phyloP scores from a whole-genome alignment of 2,329 filamentous ascomycete species.

The Alternaria conjuncta region DNA sequence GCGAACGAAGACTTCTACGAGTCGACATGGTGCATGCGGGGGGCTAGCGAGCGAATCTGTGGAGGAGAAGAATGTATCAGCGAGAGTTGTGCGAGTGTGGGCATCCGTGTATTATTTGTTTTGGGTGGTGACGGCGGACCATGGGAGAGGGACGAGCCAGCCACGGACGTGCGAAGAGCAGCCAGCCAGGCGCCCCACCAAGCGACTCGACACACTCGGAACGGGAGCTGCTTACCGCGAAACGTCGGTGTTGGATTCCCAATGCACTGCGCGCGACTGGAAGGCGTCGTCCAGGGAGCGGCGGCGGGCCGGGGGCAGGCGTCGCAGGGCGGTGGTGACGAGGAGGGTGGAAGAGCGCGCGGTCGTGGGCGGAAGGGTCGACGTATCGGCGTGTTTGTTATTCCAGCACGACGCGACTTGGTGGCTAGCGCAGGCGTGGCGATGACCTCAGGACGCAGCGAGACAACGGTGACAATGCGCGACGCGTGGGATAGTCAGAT shows the following conservation, averaged over 20 bases:
- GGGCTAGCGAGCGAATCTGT: constrained; percentile 11
- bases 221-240: constrained; percentile 20
- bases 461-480: constrained; percentile 1
- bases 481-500: constrained; percentile 15
- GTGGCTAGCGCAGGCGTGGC: constrained; percentile 13
- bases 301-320: constrained; percentile 1
- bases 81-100: constrained; percentile 12
- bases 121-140: constrained; percentile 7
- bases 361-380: constrained; percentile 11
- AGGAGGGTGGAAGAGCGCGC: background rate
- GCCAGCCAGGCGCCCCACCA: constrained; percentile 16
- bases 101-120: constrained; percentile 1
- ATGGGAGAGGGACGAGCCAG: constrained; percentile 12
- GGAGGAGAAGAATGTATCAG: constrained; percentile 18
- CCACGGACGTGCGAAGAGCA: background rate
- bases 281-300: constrained; percentile 1
- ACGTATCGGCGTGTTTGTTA: constrained; percentile 20
- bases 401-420: constrained; percentile 20
- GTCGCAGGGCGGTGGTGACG: constrained; percentile 8
- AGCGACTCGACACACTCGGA: constrained; percentile 17
- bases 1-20: constrained; percentile 21
- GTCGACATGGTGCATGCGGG: constrained; percentile 26
- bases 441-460: background rate
- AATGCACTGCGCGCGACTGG: constrained; percentile 1
- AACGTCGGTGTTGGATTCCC: constrained; percentile 8